phyloP scores from a whole-genome alignment of 208 protist genomes.

The Acanthamoeba lenticulata region DNA sequence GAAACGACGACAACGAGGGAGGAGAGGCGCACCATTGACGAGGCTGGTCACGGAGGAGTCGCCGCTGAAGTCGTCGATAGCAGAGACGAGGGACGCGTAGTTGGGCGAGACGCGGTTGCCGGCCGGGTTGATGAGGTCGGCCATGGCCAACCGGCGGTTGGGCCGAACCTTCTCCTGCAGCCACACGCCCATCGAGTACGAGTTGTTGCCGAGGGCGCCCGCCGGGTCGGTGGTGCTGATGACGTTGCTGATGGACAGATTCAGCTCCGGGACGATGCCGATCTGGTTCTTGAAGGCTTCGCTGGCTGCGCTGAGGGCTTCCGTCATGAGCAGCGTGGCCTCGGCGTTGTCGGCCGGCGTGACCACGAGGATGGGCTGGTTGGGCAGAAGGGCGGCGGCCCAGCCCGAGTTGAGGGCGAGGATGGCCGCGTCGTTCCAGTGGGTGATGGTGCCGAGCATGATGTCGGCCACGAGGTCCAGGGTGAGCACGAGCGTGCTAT shows the following conservation, averaged over 20 bases:
- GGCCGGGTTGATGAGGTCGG: not conserved
- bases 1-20: not conserved
- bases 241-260: not conserved
- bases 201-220: not conserved
- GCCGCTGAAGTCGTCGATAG: not conserved
- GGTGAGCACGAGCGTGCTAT: not conserved
- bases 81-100: not conserved
- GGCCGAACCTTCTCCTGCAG: not conserved
- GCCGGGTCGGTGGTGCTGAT: not conserved
- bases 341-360: not conserved
- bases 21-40: not conserved
- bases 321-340: not conserved
- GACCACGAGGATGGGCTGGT: not conserved
- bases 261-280: too few species aligned
- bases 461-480: not conserved
- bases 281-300: too few species aligned
- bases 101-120: not conserved
- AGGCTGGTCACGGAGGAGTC: not conserved
- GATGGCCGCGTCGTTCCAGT: slow-evolving; percentile 4
- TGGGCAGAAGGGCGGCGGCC: not conserved
- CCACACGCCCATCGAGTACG: slow-evolving; percentile 1
- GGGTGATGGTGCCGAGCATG: not conserved
- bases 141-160: not conserved
- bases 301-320: not conserved
- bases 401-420: not conserved